Percentiles rank a stretch among this genome's conserved stretches.
Conservation (phyloP, 1,284 basidiomycete genomes). For the Naganishia liquefaciens region DNA sequence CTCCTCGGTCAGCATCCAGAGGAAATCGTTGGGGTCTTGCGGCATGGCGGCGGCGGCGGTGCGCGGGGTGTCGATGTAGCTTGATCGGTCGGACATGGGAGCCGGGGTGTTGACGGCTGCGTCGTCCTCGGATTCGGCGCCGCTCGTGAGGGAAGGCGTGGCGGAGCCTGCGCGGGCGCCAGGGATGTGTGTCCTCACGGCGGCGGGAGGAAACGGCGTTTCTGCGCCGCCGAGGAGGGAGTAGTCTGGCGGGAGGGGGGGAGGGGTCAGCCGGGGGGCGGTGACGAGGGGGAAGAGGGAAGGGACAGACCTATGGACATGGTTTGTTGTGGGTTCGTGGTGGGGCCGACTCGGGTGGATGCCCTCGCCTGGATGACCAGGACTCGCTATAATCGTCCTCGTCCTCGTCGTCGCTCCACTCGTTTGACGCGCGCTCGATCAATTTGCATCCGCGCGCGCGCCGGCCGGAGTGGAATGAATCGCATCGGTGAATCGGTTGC, state of each 20-base stretch:
- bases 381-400: too few relatives aligned
- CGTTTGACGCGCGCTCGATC: too few relatives aligned
- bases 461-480: too few relatives aligned
- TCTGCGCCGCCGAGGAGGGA: constrained; percentile 39
- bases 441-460: too few relatives aligned
- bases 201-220: constrained; percentile 30
- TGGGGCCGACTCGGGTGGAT: neutral
- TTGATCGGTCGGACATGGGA: neutral
- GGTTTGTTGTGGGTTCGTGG: too few relatives aligned
- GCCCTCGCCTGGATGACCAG: too few relatives aligned
- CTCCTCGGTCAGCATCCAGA: constrained; percentile 97
- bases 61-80: neutral
- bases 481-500: too few relatives aligned
- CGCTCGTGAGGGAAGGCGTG: constrained; percentile 26
- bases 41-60: constrained; percentile 3
- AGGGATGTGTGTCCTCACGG: neutral
- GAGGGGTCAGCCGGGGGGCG: neutral
- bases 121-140: constrained; percentile 2
- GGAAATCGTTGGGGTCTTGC: constrained; percentile 62
- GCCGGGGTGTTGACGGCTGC: constrained; percentile 1
- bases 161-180: neutral
- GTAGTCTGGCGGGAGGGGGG: constrained; percentile 36
- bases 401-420: too few relatives aligned
- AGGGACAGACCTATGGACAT: constrained; percentile 16
- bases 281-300: neutral